Conservation (phyloP, 139 green algal species). For the Zygnema circumcarinatum region DNA sequence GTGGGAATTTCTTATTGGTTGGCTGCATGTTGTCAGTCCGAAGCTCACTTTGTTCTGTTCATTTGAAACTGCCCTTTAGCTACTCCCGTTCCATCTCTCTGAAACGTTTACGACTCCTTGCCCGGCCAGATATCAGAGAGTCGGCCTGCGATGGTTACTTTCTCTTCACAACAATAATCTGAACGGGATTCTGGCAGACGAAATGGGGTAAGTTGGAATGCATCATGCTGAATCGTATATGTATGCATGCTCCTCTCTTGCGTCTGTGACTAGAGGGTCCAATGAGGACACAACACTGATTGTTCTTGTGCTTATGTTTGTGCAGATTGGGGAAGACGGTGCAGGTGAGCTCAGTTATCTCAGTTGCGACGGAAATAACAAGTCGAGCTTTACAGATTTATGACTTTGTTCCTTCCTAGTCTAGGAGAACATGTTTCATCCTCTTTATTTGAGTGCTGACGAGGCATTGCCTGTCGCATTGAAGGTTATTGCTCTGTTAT, state of each 20-base stretch:
- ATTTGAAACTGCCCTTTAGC: too few relatives aligned
- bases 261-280: too few relatives aligned
- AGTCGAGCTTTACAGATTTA: background rate
- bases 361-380: too few relatives aligned
- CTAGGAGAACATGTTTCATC: too few relatives aligned
- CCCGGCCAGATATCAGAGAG: slow-evolving; percentile 72
- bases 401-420: background rate
- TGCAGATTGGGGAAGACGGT: slow-evolving; percentile 61
- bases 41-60: too few relatives aligned
- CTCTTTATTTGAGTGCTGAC: too few relatives aligned
- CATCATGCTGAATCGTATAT: slow-evolving; percentile 59
- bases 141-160: slow-evolving; percentile 73
- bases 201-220: slow-evolving; percentile 66
- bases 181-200: slow-evolving; percentile 78
- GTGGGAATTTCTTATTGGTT: too few relatives aligned
- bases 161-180: slow-evolving; percentile 66
- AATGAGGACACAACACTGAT: too few relatives aligned
- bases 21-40: too few relatives aligned
- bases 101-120: background rate
- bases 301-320: too few relatives aligned
- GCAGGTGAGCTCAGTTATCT: slow-evolving; percentile 32
- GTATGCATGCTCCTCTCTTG: slow-evolving; percentile 64
- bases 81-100: too few relatives aligned
- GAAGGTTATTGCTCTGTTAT: slow-evolving; percentile 62
- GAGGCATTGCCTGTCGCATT: too few relatives aligned